phyloP scores from a whole-genome alignment of 148 eudicot species.

The Gaultheria prostrata region DNA sequence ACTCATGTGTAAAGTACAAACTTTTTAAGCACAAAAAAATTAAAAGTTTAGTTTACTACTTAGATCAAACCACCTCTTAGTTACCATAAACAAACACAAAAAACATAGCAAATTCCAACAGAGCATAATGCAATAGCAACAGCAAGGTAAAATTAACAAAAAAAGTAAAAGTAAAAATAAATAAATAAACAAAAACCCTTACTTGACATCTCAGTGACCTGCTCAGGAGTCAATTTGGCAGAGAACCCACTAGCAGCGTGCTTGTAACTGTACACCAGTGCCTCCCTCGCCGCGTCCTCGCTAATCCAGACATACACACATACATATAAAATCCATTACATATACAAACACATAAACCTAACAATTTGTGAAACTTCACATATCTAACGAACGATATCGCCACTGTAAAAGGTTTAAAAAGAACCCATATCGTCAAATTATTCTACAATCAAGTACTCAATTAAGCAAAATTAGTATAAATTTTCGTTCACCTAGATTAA shows the following conservation, averaged over 20 bases:
- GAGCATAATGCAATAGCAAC: conserved; percentile 22
- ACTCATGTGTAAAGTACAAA: too few species aligned
- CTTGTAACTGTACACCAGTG: conserved; percentile 51
- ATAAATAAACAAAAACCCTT: conserved; percentile 18
- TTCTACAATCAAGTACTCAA: not conserved
- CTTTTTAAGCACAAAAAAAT: too few species aligned
- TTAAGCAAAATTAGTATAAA: too few species aligned
- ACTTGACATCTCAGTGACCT: conserved; percentile 45
- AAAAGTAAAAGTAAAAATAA: too few species aligned
- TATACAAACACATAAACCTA: not conserved
- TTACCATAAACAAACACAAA: not conserved
- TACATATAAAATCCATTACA: conserved; percentile 3
- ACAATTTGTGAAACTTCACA: not conserved
- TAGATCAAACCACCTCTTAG: not conserved
- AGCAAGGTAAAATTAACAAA: conserved; percentile 14
- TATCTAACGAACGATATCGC: not conserved
- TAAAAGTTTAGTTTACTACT: too few species aligned
- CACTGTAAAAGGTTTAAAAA: not conserved
- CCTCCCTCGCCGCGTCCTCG: conserved; percentile 49
- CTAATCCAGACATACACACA: conserved; percentile 17
- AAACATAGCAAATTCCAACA: not conserved
- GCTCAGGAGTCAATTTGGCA: conserved; percentile 57
- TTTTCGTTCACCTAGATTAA: too few species aligned
- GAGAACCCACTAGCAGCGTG: conserved; percentile 61
- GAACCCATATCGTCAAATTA: not conserved